Evolutionary conservation across 768 basidiomycete species (phyloP).

Genomic region (Mycena epipterygia): DNA sequence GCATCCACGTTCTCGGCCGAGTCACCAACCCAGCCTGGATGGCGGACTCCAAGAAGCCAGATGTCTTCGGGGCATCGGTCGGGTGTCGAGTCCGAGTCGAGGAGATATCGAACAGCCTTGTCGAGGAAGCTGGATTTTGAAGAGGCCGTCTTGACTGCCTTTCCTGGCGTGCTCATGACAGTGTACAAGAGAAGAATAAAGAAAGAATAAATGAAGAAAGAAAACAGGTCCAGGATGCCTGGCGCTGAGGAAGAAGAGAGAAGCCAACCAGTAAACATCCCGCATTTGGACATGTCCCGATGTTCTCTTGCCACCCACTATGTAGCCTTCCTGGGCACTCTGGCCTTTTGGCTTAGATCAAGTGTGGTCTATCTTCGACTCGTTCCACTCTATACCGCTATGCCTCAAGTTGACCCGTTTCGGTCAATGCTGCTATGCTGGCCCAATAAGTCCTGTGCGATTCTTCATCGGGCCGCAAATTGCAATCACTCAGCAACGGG

Average conservation of each 20-base stretch:
- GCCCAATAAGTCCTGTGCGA: too few relatives aligned
- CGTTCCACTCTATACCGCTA: too few relatives aligned
- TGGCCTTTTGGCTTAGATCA: constrained; percentile 98
- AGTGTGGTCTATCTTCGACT: too few relatives aligned
- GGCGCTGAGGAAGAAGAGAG: neutral
- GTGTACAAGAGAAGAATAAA: constrained; percentile 26
- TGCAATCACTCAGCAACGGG: too few relatives aligned
- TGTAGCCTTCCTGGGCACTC: too few relatives aligned
- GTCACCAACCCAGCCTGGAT: constrained; percentile 26
- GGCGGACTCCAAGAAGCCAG: constrained; percentile 29
- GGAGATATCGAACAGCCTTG: constrained; percentile 15
- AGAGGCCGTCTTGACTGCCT: constrained; percentile 29
- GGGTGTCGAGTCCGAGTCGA: constrained; percentile 28
- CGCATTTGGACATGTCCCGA: neutral
- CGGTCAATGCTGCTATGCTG: too few relatives aligned
- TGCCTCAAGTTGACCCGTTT: too few relatives aligned
- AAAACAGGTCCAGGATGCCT: constrained; percentile 8
- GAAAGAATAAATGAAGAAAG: constrained; percentile 25
- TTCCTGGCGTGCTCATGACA: constrained; percentile 26
- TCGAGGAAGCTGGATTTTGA: constrained; percentile 27
- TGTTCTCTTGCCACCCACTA: too few relatives aligned
- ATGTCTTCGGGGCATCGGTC: constrained; percentile 22
- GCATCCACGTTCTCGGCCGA: constrained; percentile 4
- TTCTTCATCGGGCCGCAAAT: neutral
- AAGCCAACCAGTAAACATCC: neutral